A percentile compares a stretch with the other conserved stretches of the same genome.
These are phyloP conservation scores for Polyplosphaeria fusca DNA, from an alignment of 495 filamentous ascomycete genomes.

Conservation along the genomic window DNA sequence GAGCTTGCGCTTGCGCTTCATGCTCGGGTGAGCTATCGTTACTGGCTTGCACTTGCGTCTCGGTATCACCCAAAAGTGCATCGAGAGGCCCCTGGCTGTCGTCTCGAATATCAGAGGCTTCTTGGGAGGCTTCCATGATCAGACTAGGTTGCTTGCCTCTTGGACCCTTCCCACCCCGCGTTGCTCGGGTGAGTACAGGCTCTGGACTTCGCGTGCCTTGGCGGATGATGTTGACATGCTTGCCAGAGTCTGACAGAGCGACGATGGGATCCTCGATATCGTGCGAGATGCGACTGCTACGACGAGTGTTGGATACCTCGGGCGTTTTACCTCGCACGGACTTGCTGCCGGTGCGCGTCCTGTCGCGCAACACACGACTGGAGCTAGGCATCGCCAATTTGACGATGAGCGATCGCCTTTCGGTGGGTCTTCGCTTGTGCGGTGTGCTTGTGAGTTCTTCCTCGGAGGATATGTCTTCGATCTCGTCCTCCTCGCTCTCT, in stretches of 20 bases:
- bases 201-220: slow-evolving; percentile 68
- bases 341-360: slow-evolving; percentile 29
- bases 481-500: slow-evolving; percentile 43
- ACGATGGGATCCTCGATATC: slow-evolving; percentile 59
- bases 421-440: slow-evolving; percentile 9
- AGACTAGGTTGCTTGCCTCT: slow-evolving; percentile 54
- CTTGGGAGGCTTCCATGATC: slow-evolving; percentile 50
- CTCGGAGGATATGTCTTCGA: slow-evolving; percentile 40
- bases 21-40: slow-evolving; percentile 23
- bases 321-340: slow-evolving; percentile 28
- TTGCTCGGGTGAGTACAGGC: slow-evolving; percentile 47
- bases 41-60: slow-evolving; percentile 26
- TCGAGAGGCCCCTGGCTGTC: slow-evolving; percentile 29
- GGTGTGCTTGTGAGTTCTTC: slow-evolving; percentile 23
- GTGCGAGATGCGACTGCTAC: slow-evolving; percentile 59
- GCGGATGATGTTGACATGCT: slow-evolving; percentile 60
- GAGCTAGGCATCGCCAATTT: slow-evolving; percentile 35
- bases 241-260: slow-evolving; percentile 72
- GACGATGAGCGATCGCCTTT: slow-evolving; percentile 35
- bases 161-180: slow-evolving; percentile 61
- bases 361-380: slow-evolving; percentile 6
- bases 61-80: slow-evolving; percentile 11
- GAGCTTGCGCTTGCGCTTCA: slow-evolving; percentile 21
- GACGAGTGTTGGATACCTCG: slow-evolving; percentile 42
- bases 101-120: slow-evolving; percentile 30